Evolutionary conservation across 2,329 filamentous ascomycete genomes (phyloP).

Genomic region (Corynespora cassiicola): DNA sequence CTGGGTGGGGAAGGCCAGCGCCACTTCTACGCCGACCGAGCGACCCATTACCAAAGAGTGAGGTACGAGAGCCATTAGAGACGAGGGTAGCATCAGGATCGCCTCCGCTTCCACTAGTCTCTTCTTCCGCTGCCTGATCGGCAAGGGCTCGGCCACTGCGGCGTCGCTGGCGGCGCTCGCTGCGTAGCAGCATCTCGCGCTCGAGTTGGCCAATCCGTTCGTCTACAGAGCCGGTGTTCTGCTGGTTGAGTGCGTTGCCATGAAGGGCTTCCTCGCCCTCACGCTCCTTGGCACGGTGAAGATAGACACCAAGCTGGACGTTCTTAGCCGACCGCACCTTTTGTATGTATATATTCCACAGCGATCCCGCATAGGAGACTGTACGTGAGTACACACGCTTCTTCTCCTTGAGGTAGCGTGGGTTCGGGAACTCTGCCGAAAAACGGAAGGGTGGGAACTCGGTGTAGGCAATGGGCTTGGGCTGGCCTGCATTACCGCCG

Average conservation of each 20-base stretch:
- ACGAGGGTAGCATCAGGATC: slow-evolving; percentile 49
- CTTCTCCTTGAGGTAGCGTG: slow-evolving; percentile 63
- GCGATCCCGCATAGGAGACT: slow-evolving; percentile 64
- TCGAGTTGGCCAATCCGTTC: slow-evolving; percentile 62
- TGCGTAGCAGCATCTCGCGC: slow-evolving; percentile 58
- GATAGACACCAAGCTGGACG: slow-evolving; percentile 64
- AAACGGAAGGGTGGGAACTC: slow-evolving; percentile 66
- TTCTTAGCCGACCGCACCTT: slow-evolving; percentile 62
- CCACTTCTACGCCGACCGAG: slow-evolving; percentile 26
- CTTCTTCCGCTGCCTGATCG: slow-evolving; percentile 42
- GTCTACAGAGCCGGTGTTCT: slow-evolving; percentile 55
- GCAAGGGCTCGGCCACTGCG: slow-evolving; percentile 28
- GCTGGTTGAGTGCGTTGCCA: slow-evolving; percentile 45
- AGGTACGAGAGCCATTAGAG: slow-evolving; percentile 29
- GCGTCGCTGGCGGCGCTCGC: slow-evolving; percentile 41
- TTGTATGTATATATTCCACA: slow-evolving; percentile 70
- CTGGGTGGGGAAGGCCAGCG: slow-evolving; percentile 15
- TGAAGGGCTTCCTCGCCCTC: slow-evolving; percentile 55
- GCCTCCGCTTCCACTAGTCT: slow-evolving; percentile 54
- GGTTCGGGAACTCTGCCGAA: slow-evolving; percentile 64
- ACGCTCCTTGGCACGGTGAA: slow-evolving; percentile 64
- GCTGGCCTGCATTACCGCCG: slow-evolving; percentile 41
- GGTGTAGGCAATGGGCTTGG: slow-evolving; percentile 55
- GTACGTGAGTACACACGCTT: slow-evolving; percentile 65
- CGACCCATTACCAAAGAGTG: slow-evolving; percentile 25